phyloP scores from a whole-genome alignment of 2,329 filamentous ascomycete genomes.

The Aspergillus flavus region DNA sequence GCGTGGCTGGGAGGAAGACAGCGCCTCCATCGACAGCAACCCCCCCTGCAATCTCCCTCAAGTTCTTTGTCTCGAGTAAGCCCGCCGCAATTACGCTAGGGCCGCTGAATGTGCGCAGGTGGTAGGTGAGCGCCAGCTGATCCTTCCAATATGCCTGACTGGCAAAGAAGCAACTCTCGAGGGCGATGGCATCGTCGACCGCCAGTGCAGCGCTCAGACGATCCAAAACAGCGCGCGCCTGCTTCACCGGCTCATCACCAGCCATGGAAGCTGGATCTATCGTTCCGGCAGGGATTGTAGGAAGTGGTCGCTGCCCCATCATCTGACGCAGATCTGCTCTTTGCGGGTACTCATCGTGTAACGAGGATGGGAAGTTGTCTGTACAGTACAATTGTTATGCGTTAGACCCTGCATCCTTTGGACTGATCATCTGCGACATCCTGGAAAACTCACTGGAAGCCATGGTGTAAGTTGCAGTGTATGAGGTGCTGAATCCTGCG shows the following conservation, averaged over 20 bases:
- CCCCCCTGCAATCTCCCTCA: slow-evolving; percentile 5
- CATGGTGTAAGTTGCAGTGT: background rate
- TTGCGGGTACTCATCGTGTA: slow-evolving; percentile 16
- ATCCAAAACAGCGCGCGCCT: slow-evolving; percentile 11
- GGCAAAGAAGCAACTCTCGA: slow-evolving; percentile 33
- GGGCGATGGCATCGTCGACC: slow-evolving; percentile 18
- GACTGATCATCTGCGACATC: background rate
- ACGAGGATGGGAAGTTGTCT: background rate
- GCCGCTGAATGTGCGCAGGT: slow-evolving; percentile 38
- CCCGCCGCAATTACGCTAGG: slow-evolving; percentile 26
- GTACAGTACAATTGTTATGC: too few relatives aligned
- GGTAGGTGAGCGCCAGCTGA: slow-evolving; percentile 39
- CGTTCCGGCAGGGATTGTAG: slow-evolving; percentile 16
- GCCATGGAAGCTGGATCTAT: slow-evolving; percentile 16
- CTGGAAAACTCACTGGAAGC: background rate
- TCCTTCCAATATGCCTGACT: slow-evolving; percentile 44
- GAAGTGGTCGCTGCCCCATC: slow-evolving; percentile 30
- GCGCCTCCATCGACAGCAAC: slow-evolving; percentile 17
- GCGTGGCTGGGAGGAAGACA: slow-evolving; percentile 16
- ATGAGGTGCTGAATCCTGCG: background rate
- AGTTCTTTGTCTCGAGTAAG: slow-evolving; percentile 14
- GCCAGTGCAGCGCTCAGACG: slow-evolving; percentile 18
- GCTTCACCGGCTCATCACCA: slow-evolving; percentile 13
- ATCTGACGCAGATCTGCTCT: slow-evolving; percentile 25
- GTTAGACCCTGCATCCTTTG: background rate